phyloP scores from a whole-genome alignment of 1,284 basidiomycete species.

The Grifola frondosa region DNA sequence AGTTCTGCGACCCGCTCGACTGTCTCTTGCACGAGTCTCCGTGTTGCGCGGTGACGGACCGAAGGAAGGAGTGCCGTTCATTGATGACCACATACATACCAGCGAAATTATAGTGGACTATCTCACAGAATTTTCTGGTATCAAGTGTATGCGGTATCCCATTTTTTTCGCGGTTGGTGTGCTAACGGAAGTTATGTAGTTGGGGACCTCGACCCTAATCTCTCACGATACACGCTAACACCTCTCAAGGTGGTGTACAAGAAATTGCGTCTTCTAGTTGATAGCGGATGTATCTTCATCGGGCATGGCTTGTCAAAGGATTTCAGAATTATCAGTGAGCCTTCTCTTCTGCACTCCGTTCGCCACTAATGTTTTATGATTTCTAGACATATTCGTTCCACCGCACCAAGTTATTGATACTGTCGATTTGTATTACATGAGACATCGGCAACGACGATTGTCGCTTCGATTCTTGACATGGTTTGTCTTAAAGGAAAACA shows the following conservation, averaged over 20 bases:
- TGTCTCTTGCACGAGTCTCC: conserved; percentile 93
- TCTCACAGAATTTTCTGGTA: conserved; percentile 95
- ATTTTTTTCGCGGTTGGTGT: not conserved
- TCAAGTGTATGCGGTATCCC: conserved; percentile 67
- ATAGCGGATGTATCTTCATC: conserved; percentile 94
- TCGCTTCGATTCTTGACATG: conserved; percentile 94
- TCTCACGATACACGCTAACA: conserved; percentile 87
- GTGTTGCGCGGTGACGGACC: conserved; percentile 86
- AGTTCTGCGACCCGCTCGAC: conserved; percentile 86
- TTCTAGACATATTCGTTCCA: conserved; percentile 96
- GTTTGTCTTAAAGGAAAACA: conserved; percentile 88
- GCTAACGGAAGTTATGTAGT: conserved; percentile 43
- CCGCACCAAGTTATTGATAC: conserved; percentile 96
- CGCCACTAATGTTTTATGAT: not conserved
- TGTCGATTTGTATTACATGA: conserved; percentile 90
- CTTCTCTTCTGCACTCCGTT: not conserved
- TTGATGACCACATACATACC: conserved; percentile 97
- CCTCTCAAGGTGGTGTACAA: conserved; percentile 97
- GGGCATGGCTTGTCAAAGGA: conserved; percentile 99
- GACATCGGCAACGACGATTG: conserved; percentile 79
- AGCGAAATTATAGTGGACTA: conserved; percentile 96
- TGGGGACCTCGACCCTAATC: conserved; percentile 87
- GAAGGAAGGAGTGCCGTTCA: conserved; percentile 85
- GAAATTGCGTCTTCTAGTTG: conserved; percentile 92
- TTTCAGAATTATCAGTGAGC: conserved; percentile 95